Evolutionary conservation across 148 eudicot genomes (phyloP).

Genomic region (Chenopodium suecicum): DNA sequence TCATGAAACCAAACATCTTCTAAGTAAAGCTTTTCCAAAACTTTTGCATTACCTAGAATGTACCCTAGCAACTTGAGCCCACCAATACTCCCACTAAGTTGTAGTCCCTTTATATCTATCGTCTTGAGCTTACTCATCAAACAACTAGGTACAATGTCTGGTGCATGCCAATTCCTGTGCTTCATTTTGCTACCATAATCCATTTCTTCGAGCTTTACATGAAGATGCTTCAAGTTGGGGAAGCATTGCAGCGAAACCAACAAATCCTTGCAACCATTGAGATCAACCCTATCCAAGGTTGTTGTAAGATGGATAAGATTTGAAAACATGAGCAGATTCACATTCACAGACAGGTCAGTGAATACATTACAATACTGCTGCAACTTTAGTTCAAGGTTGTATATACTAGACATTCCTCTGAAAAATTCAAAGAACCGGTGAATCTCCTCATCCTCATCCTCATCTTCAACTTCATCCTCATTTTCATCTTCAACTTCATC

Average conservation of each 20-base stretch:
- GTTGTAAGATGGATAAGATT: too few relatives aligned
- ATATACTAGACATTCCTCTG: background rate
- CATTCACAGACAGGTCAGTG: background rate
- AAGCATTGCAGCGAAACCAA: background rate
- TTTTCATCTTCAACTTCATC: background rate
- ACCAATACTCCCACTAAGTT: background rate
- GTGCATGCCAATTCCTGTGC: background rate
- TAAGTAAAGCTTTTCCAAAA: background rate
- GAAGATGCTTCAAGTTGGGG: background rate
- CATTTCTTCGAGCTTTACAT: background rate
- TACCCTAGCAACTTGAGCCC: background rate
- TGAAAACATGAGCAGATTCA: too few relatives aligned
- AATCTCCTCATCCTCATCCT: background rate
- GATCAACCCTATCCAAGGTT: background rate
- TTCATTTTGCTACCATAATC: background rate
- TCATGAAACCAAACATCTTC: too few relatives aligned
- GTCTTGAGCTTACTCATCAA: conserved; percentile 2
- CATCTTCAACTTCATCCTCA: background rate
- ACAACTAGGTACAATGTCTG: background rate
- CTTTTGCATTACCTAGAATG: background rate
- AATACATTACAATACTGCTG: background rate
- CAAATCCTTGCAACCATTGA: background rate
- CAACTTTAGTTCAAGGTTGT: background rate
- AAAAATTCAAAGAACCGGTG: background rate
- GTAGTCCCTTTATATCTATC: background rate